Conservation (phyloP, 2,329 filamentous ascomycete genomes). For the Pseudocercospora vitis region DNA sequence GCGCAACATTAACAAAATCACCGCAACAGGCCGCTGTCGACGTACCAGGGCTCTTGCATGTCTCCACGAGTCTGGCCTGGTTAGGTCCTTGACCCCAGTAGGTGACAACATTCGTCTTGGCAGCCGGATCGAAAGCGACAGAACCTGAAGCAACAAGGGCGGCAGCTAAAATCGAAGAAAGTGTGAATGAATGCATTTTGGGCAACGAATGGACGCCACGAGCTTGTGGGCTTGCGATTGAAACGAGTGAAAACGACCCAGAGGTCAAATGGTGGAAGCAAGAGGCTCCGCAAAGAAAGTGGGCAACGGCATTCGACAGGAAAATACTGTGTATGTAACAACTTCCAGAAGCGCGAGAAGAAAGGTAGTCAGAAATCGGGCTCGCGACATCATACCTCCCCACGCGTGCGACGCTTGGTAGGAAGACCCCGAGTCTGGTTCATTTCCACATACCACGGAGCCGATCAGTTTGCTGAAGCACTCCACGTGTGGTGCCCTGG, state of each 20-base stretch:
- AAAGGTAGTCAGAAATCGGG: neutral
- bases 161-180: slow-evolving; percentile 10
- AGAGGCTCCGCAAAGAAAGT: neutral
- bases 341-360: neutral
- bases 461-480: neutral
- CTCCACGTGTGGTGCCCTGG: neutral
- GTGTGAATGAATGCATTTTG: slow-evolving; percentile 16
- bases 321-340: neutral
- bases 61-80: slow-evolving; percentile 51
- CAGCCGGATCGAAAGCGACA: slow-evolving; percentile 44
- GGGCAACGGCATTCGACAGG: neutral
- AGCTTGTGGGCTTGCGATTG: neutral
- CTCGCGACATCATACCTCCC: neutral
- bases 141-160: slow-evolving; percentile 35
- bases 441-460: slow-evolving; percentile 4
- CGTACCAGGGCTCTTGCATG: slow-evolving; percentile 43
- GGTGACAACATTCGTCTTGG: slow-evolving; percentile 52
- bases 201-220: slow-evolving; percentile 19
- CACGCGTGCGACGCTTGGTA: neutral
- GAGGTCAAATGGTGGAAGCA: neutral
- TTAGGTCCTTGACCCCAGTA: slow-evolving; percentile 58
- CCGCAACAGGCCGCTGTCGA: neutral
- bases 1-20: slow-evolving; percentile 35
- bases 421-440: neutral
- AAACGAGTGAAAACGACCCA: slow-evolving; percentile 5